Conservation (phyloP, 352 stramenopile genomes). For the Plasmopara halstedii region DNA sequence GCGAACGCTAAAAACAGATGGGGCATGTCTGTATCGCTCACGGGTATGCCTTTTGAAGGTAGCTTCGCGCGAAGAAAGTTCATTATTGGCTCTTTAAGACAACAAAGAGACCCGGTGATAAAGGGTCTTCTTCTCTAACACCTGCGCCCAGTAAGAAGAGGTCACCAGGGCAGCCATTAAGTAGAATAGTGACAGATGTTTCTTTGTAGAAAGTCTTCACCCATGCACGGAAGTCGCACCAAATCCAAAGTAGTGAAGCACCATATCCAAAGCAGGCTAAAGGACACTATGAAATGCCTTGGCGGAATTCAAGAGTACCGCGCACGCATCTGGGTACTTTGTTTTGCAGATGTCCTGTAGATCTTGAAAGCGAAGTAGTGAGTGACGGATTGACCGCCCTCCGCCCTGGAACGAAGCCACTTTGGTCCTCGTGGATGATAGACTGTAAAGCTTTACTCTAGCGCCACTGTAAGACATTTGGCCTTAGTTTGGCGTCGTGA, state of each 20-base stretch:
- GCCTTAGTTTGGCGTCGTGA: constrained; percentile 3
- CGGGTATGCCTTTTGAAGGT: not conserved
- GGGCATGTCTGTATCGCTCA: too few species aligned
- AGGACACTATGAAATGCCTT: not conserved
- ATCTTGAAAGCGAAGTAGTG: constrained; percentile 10
- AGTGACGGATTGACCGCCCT: constrained; percentile 8
- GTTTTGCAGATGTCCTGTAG: constrained; percentile 1
- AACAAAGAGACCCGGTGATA: too few species aligned
- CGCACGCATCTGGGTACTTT: not conserved
- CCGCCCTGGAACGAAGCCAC: constrained; percentile 2
- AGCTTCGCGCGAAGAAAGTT: constrained; percentile 1
- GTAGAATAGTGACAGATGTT: constrained; percentile 5
- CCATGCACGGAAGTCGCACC: not conserved
- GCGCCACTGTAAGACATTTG: not conserved
- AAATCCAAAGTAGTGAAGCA: not conserved
- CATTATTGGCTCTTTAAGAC: constrained; percentile 11
- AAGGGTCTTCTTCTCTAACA: constrained; percentile 6
- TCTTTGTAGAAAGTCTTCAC: constrained; percentile 13
- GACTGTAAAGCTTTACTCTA: not conserved
- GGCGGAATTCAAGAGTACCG: not conserved
- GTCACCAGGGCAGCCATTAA: constrained; percentile 5
- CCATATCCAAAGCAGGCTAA: not conserved
- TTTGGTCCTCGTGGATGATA: constrained; percentile 13
- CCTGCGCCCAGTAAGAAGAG: constrained; percentile 1
- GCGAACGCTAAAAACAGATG: constrained; percentile 4